Percentiles rank a stretch among this genome's conserved stretches.
phyloP scores from a whole-genome alignment of 1,284 basidiomycete species.

The Sphaerobolus stellatus region DNA sequence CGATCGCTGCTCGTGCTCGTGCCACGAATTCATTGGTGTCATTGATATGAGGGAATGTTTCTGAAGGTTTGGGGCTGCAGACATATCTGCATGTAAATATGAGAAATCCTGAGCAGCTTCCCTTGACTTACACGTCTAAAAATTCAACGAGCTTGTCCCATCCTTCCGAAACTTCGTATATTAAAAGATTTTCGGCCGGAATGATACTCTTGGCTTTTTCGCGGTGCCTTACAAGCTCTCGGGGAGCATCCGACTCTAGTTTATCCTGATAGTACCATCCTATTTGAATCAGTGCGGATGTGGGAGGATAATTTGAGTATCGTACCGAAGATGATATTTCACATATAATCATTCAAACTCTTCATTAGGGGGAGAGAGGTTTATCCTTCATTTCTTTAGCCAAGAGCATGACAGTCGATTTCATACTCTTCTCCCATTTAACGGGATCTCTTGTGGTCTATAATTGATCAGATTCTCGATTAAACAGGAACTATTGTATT shows the following conservation, averaged over 20 bases:
- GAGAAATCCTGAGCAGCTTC: background rate
- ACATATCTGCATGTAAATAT: background rate
- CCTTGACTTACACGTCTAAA: constrained; percentile 3
- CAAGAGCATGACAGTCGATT: background rate
- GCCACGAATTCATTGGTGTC: background rate
- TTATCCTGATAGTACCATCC: background rate
- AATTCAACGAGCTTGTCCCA: constrained; percentile 3
- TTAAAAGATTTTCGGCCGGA: constrained; percentile 1
- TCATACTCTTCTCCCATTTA: constrained; percentile 5
- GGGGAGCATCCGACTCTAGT: background rate
- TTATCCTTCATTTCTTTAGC: background rate
- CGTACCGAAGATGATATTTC: background rate
- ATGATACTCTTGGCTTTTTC: constrained; percentile 3
- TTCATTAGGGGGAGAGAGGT: background rate
- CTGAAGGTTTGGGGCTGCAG: background rate
- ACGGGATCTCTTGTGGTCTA: constrained; percentile 8
- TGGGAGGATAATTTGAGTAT: background rate
- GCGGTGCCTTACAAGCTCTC: background rate
- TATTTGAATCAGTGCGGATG: background rate
- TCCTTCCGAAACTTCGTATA: constrained; percentile 8
- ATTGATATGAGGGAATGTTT: constrained; percentile 1
- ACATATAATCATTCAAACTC: background rate
- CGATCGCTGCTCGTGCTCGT: no score
- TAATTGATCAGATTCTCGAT: background rate
- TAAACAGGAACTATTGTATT: background rate